Percentiles rank a stretch among this genome's conserved stretches.
phyloP scores from a whole-genome alignment of 148 eudicot species.

The Fagopyrum homotropicum region DNA sequence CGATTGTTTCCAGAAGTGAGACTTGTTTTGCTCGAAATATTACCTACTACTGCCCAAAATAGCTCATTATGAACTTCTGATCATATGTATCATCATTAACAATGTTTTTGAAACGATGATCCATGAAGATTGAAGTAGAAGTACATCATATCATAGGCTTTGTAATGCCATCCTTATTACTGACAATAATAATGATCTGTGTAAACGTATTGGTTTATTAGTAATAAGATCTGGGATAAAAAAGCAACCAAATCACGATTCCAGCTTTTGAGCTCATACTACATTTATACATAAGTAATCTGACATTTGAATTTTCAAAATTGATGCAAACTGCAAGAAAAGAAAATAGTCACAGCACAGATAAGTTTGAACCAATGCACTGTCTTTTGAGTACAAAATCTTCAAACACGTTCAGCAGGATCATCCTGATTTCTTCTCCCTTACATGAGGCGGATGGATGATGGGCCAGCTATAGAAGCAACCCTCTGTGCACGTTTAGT shows the following conservation, averaged over 20 bases:
- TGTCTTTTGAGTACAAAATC: not conserved
- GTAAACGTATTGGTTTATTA: too few relatives aligned
- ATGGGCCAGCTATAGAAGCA: conserved; percentile 82
- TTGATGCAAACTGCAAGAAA: not conserved
- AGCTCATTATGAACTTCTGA: too few relatives aligned
- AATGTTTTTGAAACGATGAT: too few relatives aligned
- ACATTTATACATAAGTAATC: not conserved
- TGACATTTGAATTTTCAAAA: not conserved
- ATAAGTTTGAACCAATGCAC: not conserved
- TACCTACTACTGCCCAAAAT: too few relatives aligned
- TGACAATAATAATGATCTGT: too few relatives aligned
- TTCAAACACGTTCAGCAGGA: not conserved
- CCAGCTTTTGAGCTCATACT: not conserved
- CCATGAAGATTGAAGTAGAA: too few relatives aligned
- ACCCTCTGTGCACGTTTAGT: conserved; percentile 84
- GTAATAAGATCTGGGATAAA: too few relatives aligned
- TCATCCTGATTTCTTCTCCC: not conserved
- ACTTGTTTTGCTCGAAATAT: too few relatives aligned
- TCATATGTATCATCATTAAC: too few relatives aligned
- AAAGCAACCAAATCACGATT: not conserved
- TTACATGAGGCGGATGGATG: conserved; percentile 76
- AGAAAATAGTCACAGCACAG: not conserved
- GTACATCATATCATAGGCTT: too few relatives aligned
- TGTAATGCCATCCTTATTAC: too few relatives aligned
- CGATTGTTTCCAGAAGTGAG: too few relatives aligned